phyloP scores from a whole-genome alignment of 768 basidiomycete species.

The Podaxis carcinomalis region DNA sequence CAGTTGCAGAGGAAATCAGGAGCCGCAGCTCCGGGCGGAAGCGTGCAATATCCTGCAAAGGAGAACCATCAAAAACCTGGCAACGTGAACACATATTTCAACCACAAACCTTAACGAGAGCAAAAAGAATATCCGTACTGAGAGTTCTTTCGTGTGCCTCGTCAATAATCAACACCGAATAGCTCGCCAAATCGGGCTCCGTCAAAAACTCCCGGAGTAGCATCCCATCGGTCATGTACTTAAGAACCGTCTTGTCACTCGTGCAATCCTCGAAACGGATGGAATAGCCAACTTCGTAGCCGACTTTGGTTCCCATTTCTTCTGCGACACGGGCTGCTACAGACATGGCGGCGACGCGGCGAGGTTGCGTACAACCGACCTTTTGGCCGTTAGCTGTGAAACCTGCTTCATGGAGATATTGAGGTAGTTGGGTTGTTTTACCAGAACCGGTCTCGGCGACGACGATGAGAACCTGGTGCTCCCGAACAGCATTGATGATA shows the following conservation, averaged over 20 bases:
- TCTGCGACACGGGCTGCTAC: slow-evolving; percentile 99
- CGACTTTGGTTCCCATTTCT: slow-evolving; percentile 96
- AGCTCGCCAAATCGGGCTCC: slow-evolving; percentile 93
- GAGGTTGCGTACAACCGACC: slow-evolving; percentile 95
- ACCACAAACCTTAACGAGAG: slow-evolving; percentile 89
- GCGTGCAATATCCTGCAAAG: slow-evolving; percentile 85
- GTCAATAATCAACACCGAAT: slow-evolving; percentile 94
- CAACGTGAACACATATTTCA: slow-evolving; percentile 3
- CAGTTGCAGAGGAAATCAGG: slow-evolving; percentile 93
- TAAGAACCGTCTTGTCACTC: slow-evolving; percentile 96
- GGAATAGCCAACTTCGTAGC: slow-evolving; percentile 98
- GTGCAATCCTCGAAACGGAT: slow-evolving; percentile 99
- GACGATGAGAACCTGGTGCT: slow-evolving; percentile 94
- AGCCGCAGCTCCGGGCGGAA: slow-evolving; percentile 93
- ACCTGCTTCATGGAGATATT: slow-evolving; percentile 97
- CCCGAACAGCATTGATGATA: slow-evolving; percentile 81
- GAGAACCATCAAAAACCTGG: slow-evolving; percentile 12
- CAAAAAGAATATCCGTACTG: slow-evolving; percentile 98
- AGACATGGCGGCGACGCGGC: slow-evolving; percentile 98
- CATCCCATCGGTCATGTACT: slow-evolving; percentile 99
- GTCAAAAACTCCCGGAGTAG: slow-evolving; percentile 94
- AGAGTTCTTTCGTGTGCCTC: slow-evolving; percentile 98
- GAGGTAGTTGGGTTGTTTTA: slow-evolving; percentile 97
- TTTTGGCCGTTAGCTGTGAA: slow-evolving; percentile 86
- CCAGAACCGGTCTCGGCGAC: slow-evolving; percentile 99